Conservation (phyloP, 2,329 filamentous ascomycete genomes). For the Xylariaceae sp. region DNA sequence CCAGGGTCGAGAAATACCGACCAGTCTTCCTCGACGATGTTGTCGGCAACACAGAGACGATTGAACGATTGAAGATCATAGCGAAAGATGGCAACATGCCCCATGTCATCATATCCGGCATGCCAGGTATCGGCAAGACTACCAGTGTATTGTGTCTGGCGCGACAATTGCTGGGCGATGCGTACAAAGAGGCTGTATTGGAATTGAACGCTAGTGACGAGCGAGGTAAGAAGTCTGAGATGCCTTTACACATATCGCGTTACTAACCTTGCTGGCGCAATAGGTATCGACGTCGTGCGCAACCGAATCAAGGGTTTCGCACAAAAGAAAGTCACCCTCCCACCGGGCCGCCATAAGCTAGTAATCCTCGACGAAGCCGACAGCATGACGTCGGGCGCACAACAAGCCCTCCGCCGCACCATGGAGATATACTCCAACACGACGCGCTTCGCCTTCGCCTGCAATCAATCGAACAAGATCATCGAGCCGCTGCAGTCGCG, state of each 20-base stretch:
- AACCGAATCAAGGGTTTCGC: conserved; percentile 98
- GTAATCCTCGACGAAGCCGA: conserved; percentile 98
- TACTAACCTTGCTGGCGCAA: not conserved
- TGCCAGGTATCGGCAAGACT: conserved; percentile 98
- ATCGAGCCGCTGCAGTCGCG: conserved; percentile 98
- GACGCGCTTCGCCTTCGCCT: conserved; percentile 96
- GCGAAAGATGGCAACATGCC: conserved; percentile 99
- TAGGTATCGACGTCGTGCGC: conserved; percentile 93
- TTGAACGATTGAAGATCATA: conserved; percentile 97
- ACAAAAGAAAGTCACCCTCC: conserved; percentile 97
- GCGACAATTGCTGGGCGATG: conserved; percentile 85
- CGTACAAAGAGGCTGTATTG: conserved; percentile 96
- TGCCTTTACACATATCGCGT: not conserved
- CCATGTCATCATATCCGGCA: conserved; percentile 98
- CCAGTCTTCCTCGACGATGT: conserved; percentile 95
- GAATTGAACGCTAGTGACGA: conserved; percentile 98
- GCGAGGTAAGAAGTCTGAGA: conserved; percentile 61
- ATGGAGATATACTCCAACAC: conserved; percentile 99
- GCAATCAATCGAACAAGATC: conserved; percentile 99
- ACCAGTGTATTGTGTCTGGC: conserved; percentile 94
- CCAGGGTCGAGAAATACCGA: conserved; percentile 97
- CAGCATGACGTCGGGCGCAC: conserved; percentile 95
- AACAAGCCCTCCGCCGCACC: conserved; percentile 91
- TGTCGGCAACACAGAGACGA: conserved; percentile 96
- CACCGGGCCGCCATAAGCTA: conserved; percentile 88